These are phyloP conservation scores for Yamadazyma atlantica DNA, from an alignment of 1,139 yeast species.

Conservation along the genomic window DNA sequence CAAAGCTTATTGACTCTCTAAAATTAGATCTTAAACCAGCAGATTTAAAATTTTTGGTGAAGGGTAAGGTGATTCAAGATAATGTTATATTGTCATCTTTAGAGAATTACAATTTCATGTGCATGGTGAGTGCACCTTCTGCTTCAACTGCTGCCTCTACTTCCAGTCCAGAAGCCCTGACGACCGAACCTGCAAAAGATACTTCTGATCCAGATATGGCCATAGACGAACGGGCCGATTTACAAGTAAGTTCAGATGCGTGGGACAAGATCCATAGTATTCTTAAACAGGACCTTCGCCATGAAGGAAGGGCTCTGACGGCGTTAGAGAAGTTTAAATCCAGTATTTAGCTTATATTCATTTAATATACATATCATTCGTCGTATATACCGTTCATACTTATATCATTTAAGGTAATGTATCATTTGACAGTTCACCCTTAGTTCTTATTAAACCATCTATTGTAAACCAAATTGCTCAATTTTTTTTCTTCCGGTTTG, in stretches of 20 bases:
- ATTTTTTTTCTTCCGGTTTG: conserved; percentile 55
- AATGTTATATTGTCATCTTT: conserved; percentile 27
- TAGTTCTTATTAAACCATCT: conserved; percentile 4
- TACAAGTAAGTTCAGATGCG: conserved; percentile 22
- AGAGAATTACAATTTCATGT: conserved; percentile 28
- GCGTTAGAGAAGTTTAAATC: conserved; percentile 36
- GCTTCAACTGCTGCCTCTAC: conserved; percentile 6
- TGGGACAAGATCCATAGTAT: conserved; percentile 34
- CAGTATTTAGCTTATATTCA: conserved; percentile 9
- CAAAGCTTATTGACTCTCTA: conserved; percentile 28
- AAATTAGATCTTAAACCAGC: conserved; percentile 24
- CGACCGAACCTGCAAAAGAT: not conserved
- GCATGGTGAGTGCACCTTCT: conserved; percentile 37
- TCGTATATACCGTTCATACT: not conserved
- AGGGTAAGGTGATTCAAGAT: conserved; percentile 47
- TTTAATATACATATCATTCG: conserved; percentile 4
- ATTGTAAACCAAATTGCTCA: conserved; percentile 44
- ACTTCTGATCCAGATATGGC: conserved; percentile 13
- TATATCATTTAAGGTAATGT: too few relatives aligned
- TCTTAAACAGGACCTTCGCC: conserved; percentile 31
- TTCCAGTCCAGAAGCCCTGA: conserved; percentile 1
- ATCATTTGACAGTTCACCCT: too few relatives aligned
- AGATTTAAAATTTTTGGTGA: conserved; percentile 39
- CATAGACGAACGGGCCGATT: conserved; percentile 19
- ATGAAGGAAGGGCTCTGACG: conserved; percentile 22